These are phyloP conservation scores for Cucurbita pepo DNA, from an alignment of 306 rosid genomes.

Conservation along the genomic window DNA sequence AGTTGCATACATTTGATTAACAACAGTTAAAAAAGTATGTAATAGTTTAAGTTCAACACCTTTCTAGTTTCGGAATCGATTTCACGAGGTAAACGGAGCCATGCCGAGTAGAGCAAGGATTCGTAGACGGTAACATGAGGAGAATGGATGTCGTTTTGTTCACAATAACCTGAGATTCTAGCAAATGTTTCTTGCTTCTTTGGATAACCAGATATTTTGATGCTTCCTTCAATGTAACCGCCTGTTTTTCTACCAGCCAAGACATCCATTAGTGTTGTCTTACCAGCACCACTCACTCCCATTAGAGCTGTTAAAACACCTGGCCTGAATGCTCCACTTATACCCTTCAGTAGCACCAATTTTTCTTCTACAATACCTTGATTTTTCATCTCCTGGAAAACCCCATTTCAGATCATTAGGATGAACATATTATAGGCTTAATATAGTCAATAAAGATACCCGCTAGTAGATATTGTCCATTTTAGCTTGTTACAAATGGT, in stretches of 20 bases:
- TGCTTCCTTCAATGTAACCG: slow-evolving; percentile 58
- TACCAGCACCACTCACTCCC: slow-evolving; percentile 98
- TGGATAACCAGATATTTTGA: slow-evolving; percentile 67
- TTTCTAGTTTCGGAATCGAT: slow-evolving; percentile 31
- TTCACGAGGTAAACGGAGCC: slow-evolving; percentile 53
- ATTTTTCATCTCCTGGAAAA: slow-evolving; percentile 45
- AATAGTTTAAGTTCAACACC: slow-evolving; percentile 13
- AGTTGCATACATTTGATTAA: no score
- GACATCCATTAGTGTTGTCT: slow-evolving; percentile 92
- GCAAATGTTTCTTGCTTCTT: slow-evolving; percentile 88
- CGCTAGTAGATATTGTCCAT: no score
- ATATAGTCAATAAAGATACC: no score
- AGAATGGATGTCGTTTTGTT: slow-evolving; percentile 78
- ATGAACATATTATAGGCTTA: neutral
- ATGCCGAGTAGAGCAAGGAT: slow-evolving; percentile 56
- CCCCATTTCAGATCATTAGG: neutral
- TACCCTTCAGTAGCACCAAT: slow-evolving; percentile 56
- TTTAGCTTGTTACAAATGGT: no score
- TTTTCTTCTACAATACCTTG: slow-evolving; percentile 52
- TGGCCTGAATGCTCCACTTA: slow-evolving; percentile 78
- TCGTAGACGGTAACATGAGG: slow-evolving; percentile 67
- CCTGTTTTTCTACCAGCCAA: slow-evolving; percentile 85
- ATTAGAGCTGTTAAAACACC: slow-evolving; percentile 89
- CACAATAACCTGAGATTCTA: slow-evolving; percentile 83
- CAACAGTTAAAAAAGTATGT: no score